Conservation (phyloP, 1,139 yeast genomes). For the Trichomonascaceae sp. region DNA sequence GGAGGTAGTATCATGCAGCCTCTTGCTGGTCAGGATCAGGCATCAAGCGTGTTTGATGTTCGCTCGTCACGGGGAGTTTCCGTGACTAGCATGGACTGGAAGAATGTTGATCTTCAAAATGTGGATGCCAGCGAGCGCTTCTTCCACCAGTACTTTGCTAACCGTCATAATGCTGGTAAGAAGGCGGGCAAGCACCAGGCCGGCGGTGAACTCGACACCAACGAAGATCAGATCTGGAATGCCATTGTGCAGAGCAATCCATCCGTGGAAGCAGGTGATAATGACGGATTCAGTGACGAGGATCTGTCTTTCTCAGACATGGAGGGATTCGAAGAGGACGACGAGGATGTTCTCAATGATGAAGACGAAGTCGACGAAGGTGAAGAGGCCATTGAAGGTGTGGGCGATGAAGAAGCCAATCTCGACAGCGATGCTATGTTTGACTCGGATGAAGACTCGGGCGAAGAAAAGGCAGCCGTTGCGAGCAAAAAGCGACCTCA, state of each 20-base stretch:
- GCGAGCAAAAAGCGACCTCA: conserved; percentile 10
- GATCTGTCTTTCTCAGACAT: conserved; percentile 37
- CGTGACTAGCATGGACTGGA: conserved; percentile 77
- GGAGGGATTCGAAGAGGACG: conserved; percentile 21
- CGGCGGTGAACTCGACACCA: conserved; percentile 23
- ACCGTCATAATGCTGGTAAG: conserved; percentile 35
- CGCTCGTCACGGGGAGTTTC: conserved; percentile 36
- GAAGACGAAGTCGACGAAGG: conserved; percentile 24
- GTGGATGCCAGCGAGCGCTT: conserved; percentile 82
- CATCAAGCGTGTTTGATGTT: conserved; percentile 41
- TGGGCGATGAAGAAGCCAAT: conserved; percentile 20
- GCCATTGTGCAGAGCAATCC: conserved; percentile 80
- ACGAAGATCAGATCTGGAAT: conserved; percentile 77
- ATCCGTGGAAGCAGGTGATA: conserved; percentile 53
- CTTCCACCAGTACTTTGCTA: conserved; percentile 75
- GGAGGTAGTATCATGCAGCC: conserved; percentile 98
- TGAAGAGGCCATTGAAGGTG: conserved; percentile 16
- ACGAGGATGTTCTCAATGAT: conserved; percentile 17
- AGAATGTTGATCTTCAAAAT: conserved; percentile 45
- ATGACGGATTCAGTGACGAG: conserved; percentile 29
- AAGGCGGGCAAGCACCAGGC: conserved; percentile 10
- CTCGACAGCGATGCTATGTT: no score
- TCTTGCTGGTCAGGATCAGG: conserved; percentile 64
- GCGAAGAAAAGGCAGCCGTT: conserved; percentile 23
- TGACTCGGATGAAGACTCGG: conserved; percentile 15